A percentile compares a stretch with the other conserved stretches of the same genome.
These are phyloP conservation scores for Dicorynia guianensis DNA, from an alignment of 306 rosid species.

Conservation along the genomic window DNA sequence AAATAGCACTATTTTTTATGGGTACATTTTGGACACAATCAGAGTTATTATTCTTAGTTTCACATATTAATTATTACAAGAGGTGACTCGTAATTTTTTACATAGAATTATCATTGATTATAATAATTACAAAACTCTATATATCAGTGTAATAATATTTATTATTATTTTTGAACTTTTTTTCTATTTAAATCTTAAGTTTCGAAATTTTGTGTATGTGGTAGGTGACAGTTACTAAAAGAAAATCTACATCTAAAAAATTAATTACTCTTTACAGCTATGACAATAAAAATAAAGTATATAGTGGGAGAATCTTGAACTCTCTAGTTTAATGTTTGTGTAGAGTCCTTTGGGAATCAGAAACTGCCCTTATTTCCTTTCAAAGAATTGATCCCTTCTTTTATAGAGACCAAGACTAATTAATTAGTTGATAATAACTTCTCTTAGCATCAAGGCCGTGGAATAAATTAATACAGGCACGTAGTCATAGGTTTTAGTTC, in stretches of 20 bases:
- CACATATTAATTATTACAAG: constrained; percentile 5
- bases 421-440: constrained; percentile 30
- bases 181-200: too few relatives aligned
- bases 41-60: constrained; percentile 29
- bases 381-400: not conserved
- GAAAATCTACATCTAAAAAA: too few relatives aligned
- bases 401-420: not conserved
- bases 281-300: not conserved
- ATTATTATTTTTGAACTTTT: too few relatives aligned
- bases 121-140: too few relatives aligned
- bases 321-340: constrained; percentile 4
- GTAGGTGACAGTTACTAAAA: too few relatives aligned
- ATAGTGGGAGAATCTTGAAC: constrained; percentile 31
- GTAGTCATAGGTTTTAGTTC: constrained; percentile 26
- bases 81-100: not conserved
- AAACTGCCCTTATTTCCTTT: constrained; percentile 31
- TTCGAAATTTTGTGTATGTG: too few relatives aligned
- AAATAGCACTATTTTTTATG: constrained; percentile 38
- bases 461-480: constrained; percentile 33
- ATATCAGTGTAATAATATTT: too few relatives aligned
- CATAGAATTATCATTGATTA: too few relatives aligned
- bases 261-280: not conserved
- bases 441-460: constrained; percentile 34
- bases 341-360: constrained; percentile 37
- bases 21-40: constrained; percentile 39